Conservation (phyloP, 2,329 filamentous ascomycete genomes). For the Verticillium nubilum region DNA sequence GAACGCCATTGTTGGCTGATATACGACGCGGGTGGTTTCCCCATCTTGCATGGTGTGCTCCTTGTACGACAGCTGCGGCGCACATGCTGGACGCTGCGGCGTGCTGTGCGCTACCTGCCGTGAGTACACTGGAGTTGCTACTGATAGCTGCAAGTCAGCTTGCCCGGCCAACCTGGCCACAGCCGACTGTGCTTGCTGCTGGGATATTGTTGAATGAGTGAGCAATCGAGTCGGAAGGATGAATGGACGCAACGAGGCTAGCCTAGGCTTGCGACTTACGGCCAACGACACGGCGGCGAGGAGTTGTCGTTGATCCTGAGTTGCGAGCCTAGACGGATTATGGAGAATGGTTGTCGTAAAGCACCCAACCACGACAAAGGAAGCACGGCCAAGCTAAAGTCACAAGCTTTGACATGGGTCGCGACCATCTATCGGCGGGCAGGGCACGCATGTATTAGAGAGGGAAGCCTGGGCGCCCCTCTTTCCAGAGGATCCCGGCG, state of each 20-base stretch:
- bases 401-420: not conserved
- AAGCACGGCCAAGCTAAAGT: not conserved
- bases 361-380: conserved; percentile 31
- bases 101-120: not conserved
- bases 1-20: conserved; percentile 9
- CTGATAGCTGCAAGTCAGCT: not conserved
- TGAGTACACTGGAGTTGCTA: not conserved
- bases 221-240: not conserved
- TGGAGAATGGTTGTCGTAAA: conserved; percentile 25
- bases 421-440: not conserved
- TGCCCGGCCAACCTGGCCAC: not conserved
- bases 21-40: conserved; percentile 7
- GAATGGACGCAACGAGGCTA: not conserved
- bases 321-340: not conserved
- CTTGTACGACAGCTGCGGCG: not conserved
- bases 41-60: conserved; percentile 11
- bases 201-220: no score
- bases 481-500: not conserved
- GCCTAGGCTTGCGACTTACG: not conserved
- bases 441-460: not conserved
- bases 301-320: not conserved
- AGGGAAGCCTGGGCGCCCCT: not conserved
- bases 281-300: not conserved
- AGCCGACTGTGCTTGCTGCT: no score
- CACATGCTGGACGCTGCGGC: not conserved